Conservation (phyloP, 805 yeast species). For the Starmerella davenportii region DNA sequence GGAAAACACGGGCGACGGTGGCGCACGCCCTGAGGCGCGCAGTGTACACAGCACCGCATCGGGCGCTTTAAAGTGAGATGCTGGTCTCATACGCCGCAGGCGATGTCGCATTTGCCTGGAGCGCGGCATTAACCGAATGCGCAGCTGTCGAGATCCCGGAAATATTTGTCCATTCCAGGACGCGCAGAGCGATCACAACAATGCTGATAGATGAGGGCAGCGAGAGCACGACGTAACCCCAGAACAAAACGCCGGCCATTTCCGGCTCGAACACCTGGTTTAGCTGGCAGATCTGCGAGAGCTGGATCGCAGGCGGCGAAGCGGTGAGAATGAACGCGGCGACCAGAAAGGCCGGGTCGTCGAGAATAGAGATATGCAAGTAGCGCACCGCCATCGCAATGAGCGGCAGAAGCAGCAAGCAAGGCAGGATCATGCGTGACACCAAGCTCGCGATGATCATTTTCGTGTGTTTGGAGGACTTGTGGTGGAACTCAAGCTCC, state of each 20-base stretch:
- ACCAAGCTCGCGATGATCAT: constrained; percentile 36
- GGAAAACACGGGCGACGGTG: too few species aligned
- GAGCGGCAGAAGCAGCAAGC: constrained; percentile 35
- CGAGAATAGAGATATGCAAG: constrained; percentile 30
- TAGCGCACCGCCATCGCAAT: constrained; percentile 36
- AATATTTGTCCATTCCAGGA: constrained; percentile 33
- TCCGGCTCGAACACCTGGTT: constrained; percentile 43
- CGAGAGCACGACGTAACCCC: constrained; percentile 48
- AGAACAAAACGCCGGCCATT: constrained; percentile 47
- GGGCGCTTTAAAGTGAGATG: too few species aligned
- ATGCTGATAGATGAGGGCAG: constrained; percentile 41
- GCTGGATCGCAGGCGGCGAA: constrained; percentile 52
- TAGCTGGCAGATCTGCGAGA: constrained; percentile 45
- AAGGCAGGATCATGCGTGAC: constrained; percentile 45
- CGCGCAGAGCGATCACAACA: constrained; percentile 37
- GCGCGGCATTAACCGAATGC: constrained; percentile 1
- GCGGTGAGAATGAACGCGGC: constrained; percentile 42
- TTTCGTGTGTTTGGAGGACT: constrained; percentile 26
- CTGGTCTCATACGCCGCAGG: too few species aligned
- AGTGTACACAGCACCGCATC: too few species aligned
- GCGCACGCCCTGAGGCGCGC: too few species aligned
- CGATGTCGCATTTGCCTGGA: neutral
- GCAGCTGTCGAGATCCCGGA: constrained; percentile 1
- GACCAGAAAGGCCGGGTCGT: constrained; percentile 42
- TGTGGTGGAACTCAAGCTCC: constrained; percentile 17